Conservation (phyloP, 352 stramenopile species). For the Pythium volutum region DNA sequence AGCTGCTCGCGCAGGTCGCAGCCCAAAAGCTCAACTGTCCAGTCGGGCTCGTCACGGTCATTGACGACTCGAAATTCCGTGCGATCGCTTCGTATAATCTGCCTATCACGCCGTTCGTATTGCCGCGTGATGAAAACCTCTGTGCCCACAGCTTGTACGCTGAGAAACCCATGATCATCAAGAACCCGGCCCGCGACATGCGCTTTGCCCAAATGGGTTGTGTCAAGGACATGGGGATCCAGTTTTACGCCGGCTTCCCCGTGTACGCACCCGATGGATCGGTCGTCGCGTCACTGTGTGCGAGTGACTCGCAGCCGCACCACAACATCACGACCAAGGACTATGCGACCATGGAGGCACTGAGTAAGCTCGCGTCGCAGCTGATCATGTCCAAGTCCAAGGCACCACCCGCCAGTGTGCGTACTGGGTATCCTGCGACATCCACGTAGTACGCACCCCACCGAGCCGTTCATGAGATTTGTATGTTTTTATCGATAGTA, state of each 20-base stretch:
- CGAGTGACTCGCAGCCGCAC: constrained; percentile 39
- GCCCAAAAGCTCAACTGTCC: constrained; percentile 49
- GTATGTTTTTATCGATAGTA: too few relatives aligned
- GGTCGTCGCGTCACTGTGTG: constrained; percentile 46
- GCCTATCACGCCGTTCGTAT: constrained; percentile 24
- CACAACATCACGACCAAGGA: constrained; percentile 65
- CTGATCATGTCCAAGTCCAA: constrained; percentile 28
- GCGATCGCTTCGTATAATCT: constrained; percentile 45
- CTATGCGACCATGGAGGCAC: constrained; percentile 67
- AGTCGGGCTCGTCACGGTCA: constrained; percentile 62
- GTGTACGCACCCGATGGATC: constrained; percentile 43
- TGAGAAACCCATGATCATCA: constrained; percentile 59
- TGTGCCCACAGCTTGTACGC: constrained; percentile 50
- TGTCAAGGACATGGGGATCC: constrained; percentile 42
- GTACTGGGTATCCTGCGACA: too few relatives aligned
- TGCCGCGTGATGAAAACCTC: constrained; percentile 51
- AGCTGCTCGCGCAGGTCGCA: constrained; percentile 53
- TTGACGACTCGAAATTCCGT: constrained; percentile 49
- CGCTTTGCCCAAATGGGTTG: constrained; percentile 52
- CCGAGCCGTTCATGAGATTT: too few relatives aligned
- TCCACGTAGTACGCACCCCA: too few relatives aligned
- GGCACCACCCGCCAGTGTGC: too few relatives aligned
- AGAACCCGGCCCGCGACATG: constrained; percentile 64
- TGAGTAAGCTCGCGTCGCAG: constrained; percentile 49
- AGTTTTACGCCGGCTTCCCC: constrained; percentile 69